A percentile compares a stretch with the other conserved stretches of the same genome.
Evolutionary conservation across 1,139 yeast species (phyloP).

Genomic region (Taphrina communis): DNA sequence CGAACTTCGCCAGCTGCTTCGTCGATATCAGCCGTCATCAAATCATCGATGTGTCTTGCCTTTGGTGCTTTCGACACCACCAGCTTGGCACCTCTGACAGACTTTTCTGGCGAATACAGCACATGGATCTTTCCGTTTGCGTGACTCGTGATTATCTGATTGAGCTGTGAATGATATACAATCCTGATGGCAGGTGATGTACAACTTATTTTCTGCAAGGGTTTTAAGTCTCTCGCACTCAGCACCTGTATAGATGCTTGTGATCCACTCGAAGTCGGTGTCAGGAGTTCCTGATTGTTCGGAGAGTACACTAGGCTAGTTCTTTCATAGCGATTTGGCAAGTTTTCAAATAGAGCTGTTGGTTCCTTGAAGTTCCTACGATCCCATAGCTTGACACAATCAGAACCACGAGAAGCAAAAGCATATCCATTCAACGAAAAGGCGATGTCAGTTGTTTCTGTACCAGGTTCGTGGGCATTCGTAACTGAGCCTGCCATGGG

Average conservation of each 20-base stretch:
- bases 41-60: conserved; percentile 52
- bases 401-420: conserved; percentile 50
- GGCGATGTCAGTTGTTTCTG: conserved; percentile 46
- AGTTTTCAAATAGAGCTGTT: conserved; percentile 48
- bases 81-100: conserved; percentile 52
- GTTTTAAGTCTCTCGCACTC: conserved; percentile 53
- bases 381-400: conserved; percentile 53
- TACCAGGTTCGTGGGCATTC: conserved; percentile 48
- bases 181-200: conserved; percentile 44
- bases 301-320: conserved; percentile 49
- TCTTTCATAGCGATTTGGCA: conserved; percentile 48
- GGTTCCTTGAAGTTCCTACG: conserved; percentile 51
- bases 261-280: conserved; percentile 43
- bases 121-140: conserved; percentile 50
- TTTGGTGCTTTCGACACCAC: conserved; percentile 53
- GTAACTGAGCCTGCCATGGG: conserved; percentile 48
- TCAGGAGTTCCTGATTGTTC: conserved; percentile 48
- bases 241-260: conserved; percentile 50
- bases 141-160: conserved; percentile 52
- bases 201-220: conserved; percentile 48
- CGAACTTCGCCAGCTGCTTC: conserved; percentile 46
- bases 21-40: conserved; percentile 50
- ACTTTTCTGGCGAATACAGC: conserved; percentile 52
- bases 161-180: conserved; percentile 45
- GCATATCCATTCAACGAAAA: conserved; percentile 46